These are phyloP conservation scores for Xylaria sp. DNA, from an alignment of 495 filamentous ascomycete genomes.

Conservation along the genomic window DNA sequence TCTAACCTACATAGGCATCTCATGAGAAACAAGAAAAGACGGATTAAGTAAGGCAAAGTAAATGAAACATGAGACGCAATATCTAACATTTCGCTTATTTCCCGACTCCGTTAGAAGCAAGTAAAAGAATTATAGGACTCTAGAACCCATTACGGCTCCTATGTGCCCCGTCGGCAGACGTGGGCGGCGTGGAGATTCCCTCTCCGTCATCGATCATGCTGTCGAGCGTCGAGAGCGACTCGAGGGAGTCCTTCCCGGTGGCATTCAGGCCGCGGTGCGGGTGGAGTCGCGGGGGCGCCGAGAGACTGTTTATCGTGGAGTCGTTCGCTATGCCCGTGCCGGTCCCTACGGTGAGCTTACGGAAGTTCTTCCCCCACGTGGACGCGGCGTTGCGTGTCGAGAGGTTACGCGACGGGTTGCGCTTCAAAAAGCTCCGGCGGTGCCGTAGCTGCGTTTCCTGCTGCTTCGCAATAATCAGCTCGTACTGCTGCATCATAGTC, in stretches of 20 bases:
- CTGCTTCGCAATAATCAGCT: constrained; percentile 52
- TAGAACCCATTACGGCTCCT: constrained; percentile 9
- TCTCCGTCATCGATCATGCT: constrained; percentile 42
- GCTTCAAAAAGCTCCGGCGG: constrained; percentile 28
- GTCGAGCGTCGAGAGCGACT: constrained; percentile 46
- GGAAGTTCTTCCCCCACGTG: constrained; percentile 30
- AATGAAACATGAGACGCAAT: not conserved
- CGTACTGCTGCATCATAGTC: constrained; percentile 57
- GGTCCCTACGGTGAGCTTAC: constrained; percentile 36
- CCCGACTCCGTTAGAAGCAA: not conserved
- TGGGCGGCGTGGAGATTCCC: constrained; percentile 22
- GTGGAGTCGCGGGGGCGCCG: constrained; percentile 28
- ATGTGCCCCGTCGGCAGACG: constrained; percentile 35
- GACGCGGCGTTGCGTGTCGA: constrained; percentile 25
- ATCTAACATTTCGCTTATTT: not conserved
- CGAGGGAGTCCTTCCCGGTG: constrained; percentile 36
- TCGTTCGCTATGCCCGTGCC: constrained; percentile 24
- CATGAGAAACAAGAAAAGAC: not conserved
- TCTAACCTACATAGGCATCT: not conserved
- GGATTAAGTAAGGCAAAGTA: not conserved
- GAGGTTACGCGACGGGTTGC: constrained; percentile 27
- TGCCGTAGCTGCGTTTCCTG: constrained; percentile 34
- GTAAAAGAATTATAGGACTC: not conserved
- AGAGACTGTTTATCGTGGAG: constrained; percentile 6
- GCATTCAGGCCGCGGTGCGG: constrained; percentile 24